phyloP scores from a whole-genome alignment of 805 yeast genomes.

The Saccharomyces mikatae region DNA sequence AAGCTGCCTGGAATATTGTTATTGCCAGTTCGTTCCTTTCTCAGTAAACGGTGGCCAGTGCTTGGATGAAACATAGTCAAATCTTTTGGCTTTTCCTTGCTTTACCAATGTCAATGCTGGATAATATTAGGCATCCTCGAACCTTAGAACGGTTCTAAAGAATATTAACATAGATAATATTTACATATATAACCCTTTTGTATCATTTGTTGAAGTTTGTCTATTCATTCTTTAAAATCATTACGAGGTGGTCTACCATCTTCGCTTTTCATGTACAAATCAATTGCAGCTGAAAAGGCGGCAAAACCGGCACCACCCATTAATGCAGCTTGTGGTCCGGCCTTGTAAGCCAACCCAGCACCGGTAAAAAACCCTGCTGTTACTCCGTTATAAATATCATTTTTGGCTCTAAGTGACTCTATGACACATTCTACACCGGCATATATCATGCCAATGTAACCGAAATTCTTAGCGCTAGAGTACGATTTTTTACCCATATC shows the following conservation, averaged over 20 bases:
- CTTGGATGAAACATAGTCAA: too few relatives aligned
- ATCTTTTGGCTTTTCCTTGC: not conserved
- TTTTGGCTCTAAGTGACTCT: constrained; percentile 80
- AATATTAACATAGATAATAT: not conserved
- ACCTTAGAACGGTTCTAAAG: not conserved
- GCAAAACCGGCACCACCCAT: constrained; percentile 98
- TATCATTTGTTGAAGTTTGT: not conserved
- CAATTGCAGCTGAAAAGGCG: constrained; percentile 84
- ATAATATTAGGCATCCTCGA: not conserved
- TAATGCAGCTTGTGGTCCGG: constrained; percentile 88
- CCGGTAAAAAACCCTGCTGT: constrained; percentile 95
- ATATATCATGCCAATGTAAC: constrained; percentile 83
- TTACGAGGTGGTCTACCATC: constrained; percentile 74
- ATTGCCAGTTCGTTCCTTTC: too few relatives aligned
- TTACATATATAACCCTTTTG: not conserved
- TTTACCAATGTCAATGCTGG: not conserved
- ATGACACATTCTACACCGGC: constrained; percentile 88
- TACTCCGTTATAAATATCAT: constrained; percentile 85
- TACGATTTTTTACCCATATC: constrained; percentile 91
- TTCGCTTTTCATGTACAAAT: constrained; percentile 78
- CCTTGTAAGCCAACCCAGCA: constrained; percentile 84
- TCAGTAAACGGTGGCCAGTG: too few relatives aligned
- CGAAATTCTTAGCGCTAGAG: constrained; percentile 87
- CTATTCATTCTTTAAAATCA: constrained; percentile 62
- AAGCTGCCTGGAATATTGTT: too few relatives aligned